A percentile compares a stretch with the other conserved stretches of the same genome.
Evolutionary conservation across 495 filamentous ascomycete species (phyloP).

Genomic region (Penicillium cinerascens): DNA sequence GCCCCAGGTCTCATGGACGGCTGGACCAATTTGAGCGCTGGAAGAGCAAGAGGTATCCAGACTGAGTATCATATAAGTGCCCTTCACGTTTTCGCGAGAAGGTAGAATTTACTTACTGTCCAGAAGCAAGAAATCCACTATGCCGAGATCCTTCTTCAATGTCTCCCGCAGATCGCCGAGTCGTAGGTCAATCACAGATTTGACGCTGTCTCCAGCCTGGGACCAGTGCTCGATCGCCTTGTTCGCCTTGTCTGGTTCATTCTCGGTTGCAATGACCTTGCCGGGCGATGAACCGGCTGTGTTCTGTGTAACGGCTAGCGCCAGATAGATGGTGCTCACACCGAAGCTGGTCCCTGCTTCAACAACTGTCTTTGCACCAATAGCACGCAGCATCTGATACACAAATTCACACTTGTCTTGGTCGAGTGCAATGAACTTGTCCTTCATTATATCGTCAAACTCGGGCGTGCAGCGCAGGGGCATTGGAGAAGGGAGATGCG

Average conservation of each 20-base stretch:
- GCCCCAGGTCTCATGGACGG: constrained; percentile 43
- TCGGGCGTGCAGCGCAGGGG: too few relatives aligned
- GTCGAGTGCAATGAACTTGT: too few relatives aligned
- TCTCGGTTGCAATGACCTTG: constrained; percentile 58
- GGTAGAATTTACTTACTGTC: constrained; percentile 50
- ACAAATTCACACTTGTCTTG: too few relatives aligned
- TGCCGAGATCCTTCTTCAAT: constrained; percentile 36
- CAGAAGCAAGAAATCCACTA: constrained; percentile 53
- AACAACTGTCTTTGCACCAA: too few relatives aligned
- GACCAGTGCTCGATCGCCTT: constrained; percentile 48
- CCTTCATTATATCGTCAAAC: too few relatives aligned
- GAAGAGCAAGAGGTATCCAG: constrained; percentile 51
- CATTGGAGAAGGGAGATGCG: too few relatives aligned
- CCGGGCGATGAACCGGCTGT: constrained; percentile 23
- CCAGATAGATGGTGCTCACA: constrained; percentile 58
- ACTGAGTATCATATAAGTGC: constrained; percentile 31
- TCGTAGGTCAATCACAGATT: too few relatives aligned
- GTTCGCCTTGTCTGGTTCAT: constrained; percentile 47
- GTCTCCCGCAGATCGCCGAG: constrained; percentile 52
- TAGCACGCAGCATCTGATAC: constrained; percentile 59
- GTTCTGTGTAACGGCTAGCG: constrained; percentile 44
- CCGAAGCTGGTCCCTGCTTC: too few relatives aligned
- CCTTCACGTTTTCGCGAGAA: background rate
- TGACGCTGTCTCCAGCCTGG: constrained; percentile 39
- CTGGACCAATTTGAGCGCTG: constrained; percentile 45